Evolutionary conservation across 805 yeast species (phyloP).

Genomic region (Peterozyma toletana): DNA sequence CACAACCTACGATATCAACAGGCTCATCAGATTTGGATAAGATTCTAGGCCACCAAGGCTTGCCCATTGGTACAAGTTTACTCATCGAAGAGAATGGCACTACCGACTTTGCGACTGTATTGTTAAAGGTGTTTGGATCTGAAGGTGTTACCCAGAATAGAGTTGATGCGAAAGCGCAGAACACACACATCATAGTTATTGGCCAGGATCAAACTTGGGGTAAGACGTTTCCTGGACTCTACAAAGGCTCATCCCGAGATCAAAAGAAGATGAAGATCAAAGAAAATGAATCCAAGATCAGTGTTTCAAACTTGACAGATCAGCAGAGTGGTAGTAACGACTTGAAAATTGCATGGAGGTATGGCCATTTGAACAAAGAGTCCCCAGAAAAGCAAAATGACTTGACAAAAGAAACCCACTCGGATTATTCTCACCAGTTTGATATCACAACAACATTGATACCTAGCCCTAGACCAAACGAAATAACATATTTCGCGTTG

Average conservation of each 20-base stretch:
- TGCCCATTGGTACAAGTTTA: slow-evolving; percentile 70
- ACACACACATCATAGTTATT: slow-evolving; percentile 57
- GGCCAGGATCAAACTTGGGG: slow-evolving; percentile 56
- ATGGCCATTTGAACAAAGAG: slow-evolving; percentile 46
- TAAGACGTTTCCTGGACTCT: slow-evolving; percentile 68
- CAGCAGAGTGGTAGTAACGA: slow-evolving; percentile 27
- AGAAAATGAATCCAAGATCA: slow-evolving; percentile 53
- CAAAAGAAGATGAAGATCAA: slow-evolving; percentile 52
- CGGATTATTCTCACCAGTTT: slow-evolving; percentile 57
- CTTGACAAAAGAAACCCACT: slow-evolving; percentile 27
- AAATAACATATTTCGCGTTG: slow-evolving; percentile 48
- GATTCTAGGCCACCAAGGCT: slow-evolving; percentile 71
- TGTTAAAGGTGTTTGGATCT: slow-evolving; percentile 63
- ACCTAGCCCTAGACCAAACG: slow-evolving; percentile 61
- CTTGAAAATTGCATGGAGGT: slow-evolving; percentile 92
- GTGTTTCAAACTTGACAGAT: slow-evolving; percentile 59
- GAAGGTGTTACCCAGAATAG: slow-evolving; percentile 71
- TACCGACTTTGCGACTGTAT: slow-evolving; percentile 75
- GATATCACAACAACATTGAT: slow-evolving; percentile 67
- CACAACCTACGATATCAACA: slow-evolving; percentile 72
- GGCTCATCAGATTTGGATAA: slow-evolving; percentile 75
- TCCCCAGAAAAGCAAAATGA: slow-evolving; percentile 18
- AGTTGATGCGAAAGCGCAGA: slow-evolving; percentile 24
- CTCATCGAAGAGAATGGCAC: slow-evolving; percentile 79
- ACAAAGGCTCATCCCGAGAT: slow-evolving; percentile 61